Percentiles rank a stretch among this genome's conserved stretches.
Evolutionary conservation across 2,329 filamentous ascomycete genomes (phyloP).

Genomic region (Aspergillus tamarii): DNA sequence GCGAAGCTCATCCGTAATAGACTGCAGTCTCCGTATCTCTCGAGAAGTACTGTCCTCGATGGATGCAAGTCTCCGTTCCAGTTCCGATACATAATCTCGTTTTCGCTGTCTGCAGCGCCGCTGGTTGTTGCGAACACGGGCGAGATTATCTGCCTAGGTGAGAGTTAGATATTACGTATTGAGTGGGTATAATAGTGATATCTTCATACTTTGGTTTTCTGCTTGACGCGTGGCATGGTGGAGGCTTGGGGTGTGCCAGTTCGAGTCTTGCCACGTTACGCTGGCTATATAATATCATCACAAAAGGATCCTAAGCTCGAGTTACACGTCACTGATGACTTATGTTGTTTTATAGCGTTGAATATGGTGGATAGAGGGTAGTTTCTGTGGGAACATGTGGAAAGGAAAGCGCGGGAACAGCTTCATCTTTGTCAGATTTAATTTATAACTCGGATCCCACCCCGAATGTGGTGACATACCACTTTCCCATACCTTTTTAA

Average conservation of each 20-base stretch:
- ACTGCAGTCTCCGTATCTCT: conserved; percentile 3
- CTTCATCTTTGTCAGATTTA: too few relatives aligned
- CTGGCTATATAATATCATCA: neutral
- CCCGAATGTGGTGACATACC: neutral
- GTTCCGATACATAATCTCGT: conserved; percentile 43
- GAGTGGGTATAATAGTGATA: neutral
- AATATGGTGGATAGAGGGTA: neutral
- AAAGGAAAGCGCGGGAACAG: neutral
- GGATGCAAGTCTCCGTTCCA: conserved; percentile 34
- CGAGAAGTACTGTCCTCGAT: conserved; percentile 2
- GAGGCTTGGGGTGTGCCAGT: neutral
- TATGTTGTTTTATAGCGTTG: neutral
- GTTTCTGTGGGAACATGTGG: neutral
- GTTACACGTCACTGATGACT: neutral
- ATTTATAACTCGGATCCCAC: neutral
- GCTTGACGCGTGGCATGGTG: neutral
- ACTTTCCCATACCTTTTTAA: neutral
- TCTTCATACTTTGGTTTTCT: neutral
- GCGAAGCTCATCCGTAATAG: neutral
- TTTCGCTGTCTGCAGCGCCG: conserved; percentile 53
- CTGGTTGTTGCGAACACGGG: conserved; percentile 56
- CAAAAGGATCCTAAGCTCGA: neutral
- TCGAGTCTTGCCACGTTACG: neutral
- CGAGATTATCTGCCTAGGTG: conserved; percentile 37
- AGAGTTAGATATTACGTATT: neutral